Conservation (phyloP, 768 basidiomycete species). For the Filobasidium floriforme region DNA sequence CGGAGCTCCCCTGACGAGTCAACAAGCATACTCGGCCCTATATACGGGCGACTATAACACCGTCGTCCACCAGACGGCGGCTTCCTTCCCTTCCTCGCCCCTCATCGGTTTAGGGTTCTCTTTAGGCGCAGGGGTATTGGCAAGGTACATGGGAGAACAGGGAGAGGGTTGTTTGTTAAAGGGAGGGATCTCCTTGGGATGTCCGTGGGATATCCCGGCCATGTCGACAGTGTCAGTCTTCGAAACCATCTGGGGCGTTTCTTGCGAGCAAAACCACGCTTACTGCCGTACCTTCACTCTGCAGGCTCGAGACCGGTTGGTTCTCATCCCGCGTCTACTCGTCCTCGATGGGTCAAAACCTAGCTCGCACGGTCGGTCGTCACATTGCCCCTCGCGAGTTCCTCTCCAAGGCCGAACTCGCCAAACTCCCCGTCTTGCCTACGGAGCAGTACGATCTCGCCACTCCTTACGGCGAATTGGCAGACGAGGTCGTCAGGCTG, state of each 20-base stretch:
- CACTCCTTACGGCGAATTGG: neutral
- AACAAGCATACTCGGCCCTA: slow-evolving; percentile 64
- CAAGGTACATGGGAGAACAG: slow-evolving; percentile 81
- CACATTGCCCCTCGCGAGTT: slow-evolving; percentile 12
- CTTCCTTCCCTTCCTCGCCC: slow-evolving; percentile 67
- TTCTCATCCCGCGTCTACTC: slow-evolving; percentile 38
- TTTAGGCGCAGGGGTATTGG: slow-evolving; percentile 83
- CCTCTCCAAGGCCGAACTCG: neutral
- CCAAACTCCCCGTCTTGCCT: neutral
- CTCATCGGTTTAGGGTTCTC: slow-evolving; percentile 86
- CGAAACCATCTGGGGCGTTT: neutral
- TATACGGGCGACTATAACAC: slow-evolving; percentile 82
- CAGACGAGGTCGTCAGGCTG: neutral
- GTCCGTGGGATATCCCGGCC: slow-evolving; percentile 40
- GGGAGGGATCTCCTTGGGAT: slow-evolving; percentile 35
- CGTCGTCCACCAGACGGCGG: slow-evolving; percentile 66
- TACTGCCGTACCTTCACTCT: neutral
- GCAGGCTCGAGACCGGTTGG: slow-evolving; percentile 34
- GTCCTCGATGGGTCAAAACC: slow-evolving; percentile 36
- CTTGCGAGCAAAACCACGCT: neutral
- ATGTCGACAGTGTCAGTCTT: slow-evolving; percentile 35
- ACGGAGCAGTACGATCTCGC: neutral
- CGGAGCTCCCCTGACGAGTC: slow-evolving; percentile 70
- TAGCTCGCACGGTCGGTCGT: slow-evolving; percentile 31
- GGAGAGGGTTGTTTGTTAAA: slow-evolving; percentile 46